Evolutionary conservation across 208 protist species (phyloP).

Genomic region (Trypanosoma boissoni): DNA sequence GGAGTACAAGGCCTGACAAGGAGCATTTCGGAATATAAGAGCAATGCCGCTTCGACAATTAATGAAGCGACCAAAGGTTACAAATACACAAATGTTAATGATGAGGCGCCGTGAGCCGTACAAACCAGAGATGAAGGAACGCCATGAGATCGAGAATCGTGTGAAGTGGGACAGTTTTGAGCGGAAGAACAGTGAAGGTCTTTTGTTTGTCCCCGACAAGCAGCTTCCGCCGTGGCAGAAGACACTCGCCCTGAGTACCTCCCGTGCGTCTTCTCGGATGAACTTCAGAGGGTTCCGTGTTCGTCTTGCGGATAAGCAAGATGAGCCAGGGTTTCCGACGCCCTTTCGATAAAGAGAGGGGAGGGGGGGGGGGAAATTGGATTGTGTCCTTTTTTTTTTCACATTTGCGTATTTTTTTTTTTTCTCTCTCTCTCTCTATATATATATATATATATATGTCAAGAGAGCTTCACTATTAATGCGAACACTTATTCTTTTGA

Average conservation of each 20-base stretch:
- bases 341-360: slow-evolving; percentile 61
- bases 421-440: background rate
- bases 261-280: slow-evolving; percentile 27
- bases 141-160: slow-evolving; percentile 58
- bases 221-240: slow-evolving; percentile 73
- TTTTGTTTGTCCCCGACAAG: slow-evolving; percentile 72
- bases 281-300: slow-evolving; percentile 78
- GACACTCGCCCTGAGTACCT: slow-evolving; percentile 43
- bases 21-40: background rate
- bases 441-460: slow-evolving; percentile 1
- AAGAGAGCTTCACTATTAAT: background rate
- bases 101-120: slow-evolving; percentile 54
- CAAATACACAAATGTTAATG: slow-evolving; percentile 37
- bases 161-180: slow-evolving; percentile 61
- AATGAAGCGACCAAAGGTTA: slow-evolving; percentile 43
- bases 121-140: slow-evolving; percentile 57
- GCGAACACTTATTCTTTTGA: no score
- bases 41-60: slow-evolving; percentile 29
- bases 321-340: slow-evolving; percentile 84
- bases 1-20: background rate
- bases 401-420: slow-evolving; percentile 8
- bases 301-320: slow-evolving; percentile 64
- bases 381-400: background rate
- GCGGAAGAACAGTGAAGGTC: slow-evolving; percentile 55
- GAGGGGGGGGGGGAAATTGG: no score